Evolutionary conservation across 148 eudicot species (phyloP).

Genomic region (Persicaria maculosa): DNA sequence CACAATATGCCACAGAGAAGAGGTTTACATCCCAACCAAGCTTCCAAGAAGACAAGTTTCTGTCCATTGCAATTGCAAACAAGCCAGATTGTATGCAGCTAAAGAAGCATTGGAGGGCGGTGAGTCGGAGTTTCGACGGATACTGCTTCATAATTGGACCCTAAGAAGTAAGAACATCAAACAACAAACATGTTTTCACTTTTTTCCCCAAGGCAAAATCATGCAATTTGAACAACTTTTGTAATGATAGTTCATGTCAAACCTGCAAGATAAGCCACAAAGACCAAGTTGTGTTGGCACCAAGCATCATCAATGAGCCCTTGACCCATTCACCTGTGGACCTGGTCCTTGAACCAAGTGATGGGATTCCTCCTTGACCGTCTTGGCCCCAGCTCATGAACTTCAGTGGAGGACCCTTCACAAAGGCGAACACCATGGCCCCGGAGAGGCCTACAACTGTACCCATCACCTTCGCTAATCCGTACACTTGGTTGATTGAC

Average conservation of each 20-base stretch:
- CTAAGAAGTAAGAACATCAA: conserved; percentile 23
- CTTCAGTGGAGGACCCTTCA: conserved; percentile 13
- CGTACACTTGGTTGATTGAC: conserved; percentile 12
- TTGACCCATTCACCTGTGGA: conserved; percentile 14
- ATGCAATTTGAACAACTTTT: neutral
- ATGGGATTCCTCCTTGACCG: neutral
- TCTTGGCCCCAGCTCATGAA: neutral
- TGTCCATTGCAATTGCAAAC: conserved; percentile 24
- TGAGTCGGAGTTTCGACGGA: conserved; percentile 30
- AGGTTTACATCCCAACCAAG: conserved; percentile 41
- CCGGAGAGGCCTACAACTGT: conserved; percentile 11
- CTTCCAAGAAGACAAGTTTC: conserved; percentile 37
- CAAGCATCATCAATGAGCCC: conserved; percentile 16
- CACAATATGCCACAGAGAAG: conserved; percentile 34
- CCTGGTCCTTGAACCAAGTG: neutral
- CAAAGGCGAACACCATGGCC: conserved; percentile 19
- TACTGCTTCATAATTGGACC: conserved; percentile 31
- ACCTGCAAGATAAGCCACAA: conserved; percentile 24
- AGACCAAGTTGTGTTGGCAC: conserved; percentile 10
- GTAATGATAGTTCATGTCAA: neutral
- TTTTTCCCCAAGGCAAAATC: neutral
- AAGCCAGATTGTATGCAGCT: conserved; percentile 25
- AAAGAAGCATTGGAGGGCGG: conserved; percentile 33
- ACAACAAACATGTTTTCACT: neutral
- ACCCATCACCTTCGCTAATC: conserved; percentile 21